Base-by-base conservation (phyloP, 257 asterid genomes). In the Penstemon davidsonii region DNA sequence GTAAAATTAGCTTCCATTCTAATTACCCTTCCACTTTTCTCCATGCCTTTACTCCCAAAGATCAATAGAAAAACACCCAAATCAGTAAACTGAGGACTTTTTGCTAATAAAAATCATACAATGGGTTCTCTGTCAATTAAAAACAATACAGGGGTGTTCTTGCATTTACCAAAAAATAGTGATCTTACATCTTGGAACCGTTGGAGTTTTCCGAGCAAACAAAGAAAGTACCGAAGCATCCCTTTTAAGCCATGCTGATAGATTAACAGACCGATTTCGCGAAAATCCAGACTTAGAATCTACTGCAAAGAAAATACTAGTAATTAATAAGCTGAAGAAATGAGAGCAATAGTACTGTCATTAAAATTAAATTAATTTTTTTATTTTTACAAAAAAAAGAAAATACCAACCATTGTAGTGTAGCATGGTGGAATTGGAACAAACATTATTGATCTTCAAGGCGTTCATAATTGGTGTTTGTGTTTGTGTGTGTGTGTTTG, bases 1-100 rank as follows among this genome's bases (percentile, higher is more conserved):
- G 83, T 82, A 58, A 92, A 83, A 25, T 25, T 2, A 65, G 51
- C 70, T 65, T 38, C 58, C 60, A 40, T 50, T 65, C 38, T 49
- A 49, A 49, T 55, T 19, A 51, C 60, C 3, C 60, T 40, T 44
- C 47, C 13, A 36, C 51, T 65, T 60, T 38, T 65, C 47, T 65
- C 58, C 60, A 65, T 5, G 41, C 70, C 70, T 64, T 51, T 47
- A 12, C 15, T 12, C 59, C 43, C 37, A 50, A 5, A 56, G n/a
- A 37, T 12, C n/a, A 36, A 40, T 25, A 25, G 33, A 25, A 25
- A 25, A 25, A 25, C 33, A 25, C 33, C 33, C 33, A 25, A 25
- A 25, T 25, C 2, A 25, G 33, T 25, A 0, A 1, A 25, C 2
- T 25, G 33, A 25, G 33, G 1, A 25, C 33, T 25, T 25, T 25